Evolutionary conservation across 1,284 basidiomycete genomes (phyloP).

Genomic region (Sporisorium exsertum): DNA sequence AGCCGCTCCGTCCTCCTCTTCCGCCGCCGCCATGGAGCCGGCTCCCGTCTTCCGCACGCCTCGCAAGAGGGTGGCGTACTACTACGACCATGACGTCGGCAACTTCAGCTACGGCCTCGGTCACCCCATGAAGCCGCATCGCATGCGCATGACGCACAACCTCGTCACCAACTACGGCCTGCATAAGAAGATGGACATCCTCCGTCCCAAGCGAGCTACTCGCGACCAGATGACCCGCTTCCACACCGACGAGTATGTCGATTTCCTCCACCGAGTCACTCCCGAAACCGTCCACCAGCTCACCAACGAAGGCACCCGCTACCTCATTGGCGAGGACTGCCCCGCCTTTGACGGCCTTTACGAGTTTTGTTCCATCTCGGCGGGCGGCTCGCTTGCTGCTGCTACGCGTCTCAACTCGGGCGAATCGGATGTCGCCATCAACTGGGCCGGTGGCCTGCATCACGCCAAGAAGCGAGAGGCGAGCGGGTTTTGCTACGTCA

Average conservation of each 20-base stretch:
- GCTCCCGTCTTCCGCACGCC: slow-evolving; percentile 54
- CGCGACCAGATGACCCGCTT: slow-evolving; percentile 88
- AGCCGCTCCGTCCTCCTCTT: background rate
- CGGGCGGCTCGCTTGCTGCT: slow-evolving; percentile 84
- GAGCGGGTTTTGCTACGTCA: slow-evolving; percentile 96
- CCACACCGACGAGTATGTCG: slow-evolving; percentile 97
- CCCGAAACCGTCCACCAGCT: slow-evolving; percentile 74
- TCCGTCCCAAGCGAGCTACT: slow-evolving; percentile 83
- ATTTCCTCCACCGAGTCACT: slow-evolving; percentile 86
- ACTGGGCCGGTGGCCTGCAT: slow-evolving; percentile 97
- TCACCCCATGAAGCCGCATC: slow-evolving; percentile 91
- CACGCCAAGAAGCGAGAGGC: slow-evolving; percentile 98
- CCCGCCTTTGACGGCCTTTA: slow-evolving; percentile 96
- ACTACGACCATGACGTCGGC: slow-evolving; percentile 76
- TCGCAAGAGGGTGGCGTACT: slow-evolving; percentile 56
- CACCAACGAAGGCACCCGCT: slow-evolving; percentile 78
- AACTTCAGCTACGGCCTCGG: slow-evolving; percentile 86
- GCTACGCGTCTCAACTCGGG: slow-evolving; percentile 85
- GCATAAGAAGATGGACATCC: slow-evolving; percentile 88
- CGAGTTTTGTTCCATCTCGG: slow-evolving; percentile 96
- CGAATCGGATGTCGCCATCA: slow-evolving; percentile 89
- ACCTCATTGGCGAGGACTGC: slow-evolving; percentile 84
- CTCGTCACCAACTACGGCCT: slow-evolving; percentile 90
- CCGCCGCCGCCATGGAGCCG: slow-evolving; percentile 48
- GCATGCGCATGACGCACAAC: slow-evolving; percentile 79